Conservation (phyloP, 768 basidiomycete genomes). For the Agaricus blazei region DNA sequence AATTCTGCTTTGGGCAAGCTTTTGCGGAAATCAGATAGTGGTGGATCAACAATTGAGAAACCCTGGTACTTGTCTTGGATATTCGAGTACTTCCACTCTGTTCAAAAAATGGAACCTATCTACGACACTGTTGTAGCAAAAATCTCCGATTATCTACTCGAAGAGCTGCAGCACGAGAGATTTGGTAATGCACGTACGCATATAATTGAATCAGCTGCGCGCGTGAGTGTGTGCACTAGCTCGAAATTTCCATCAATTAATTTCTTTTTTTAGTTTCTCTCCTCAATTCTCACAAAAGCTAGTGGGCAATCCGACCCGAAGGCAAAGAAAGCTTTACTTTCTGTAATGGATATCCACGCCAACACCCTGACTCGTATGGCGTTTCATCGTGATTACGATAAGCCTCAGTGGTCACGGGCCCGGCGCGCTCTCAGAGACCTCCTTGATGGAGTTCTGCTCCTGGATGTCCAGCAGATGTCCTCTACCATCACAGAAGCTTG, state of each 20-base stretch:
- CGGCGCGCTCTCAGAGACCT: constrained; percentile 30
- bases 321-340: constrained; percentile 20
- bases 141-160: constrained; percentile 69
- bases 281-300: constrained; percentile 21
- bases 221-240: constrained; percentile 43
- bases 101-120: constrained; percentile 35
- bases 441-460: constrained; percentile 23
- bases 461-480: constrained; percentile 27
- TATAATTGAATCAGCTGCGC: constrained; percentile 54
- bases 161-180: constrained; percentile 76
- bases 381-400: constrained; percentile 27
- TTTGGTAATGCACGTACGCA: constrained; percentile 55
- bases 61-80: constrained; percentile 63
- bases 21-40: constrained; percentile 29
- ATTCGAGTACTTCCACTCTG: constrained; percentile 53
- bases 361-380: constrained; percentile 32
- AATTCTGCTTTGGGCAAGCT: constrained; percentile 54
- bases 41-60: constrained; percentile 20
- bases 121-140: constrained; percentile 71
- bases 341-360: constrained; percentile 35
- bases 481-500: constrained; percentile 27
- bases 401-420: constrained; percentile 29
- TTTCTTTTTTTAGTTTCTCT: constrained; percentile 24
- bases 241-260: not conserved
- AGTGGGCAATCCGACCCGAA: constrained; percentile 16